phyloP scores from a whole-genome alignment of 805 yeast species.

The Candida xiaguanensis region DNA sequence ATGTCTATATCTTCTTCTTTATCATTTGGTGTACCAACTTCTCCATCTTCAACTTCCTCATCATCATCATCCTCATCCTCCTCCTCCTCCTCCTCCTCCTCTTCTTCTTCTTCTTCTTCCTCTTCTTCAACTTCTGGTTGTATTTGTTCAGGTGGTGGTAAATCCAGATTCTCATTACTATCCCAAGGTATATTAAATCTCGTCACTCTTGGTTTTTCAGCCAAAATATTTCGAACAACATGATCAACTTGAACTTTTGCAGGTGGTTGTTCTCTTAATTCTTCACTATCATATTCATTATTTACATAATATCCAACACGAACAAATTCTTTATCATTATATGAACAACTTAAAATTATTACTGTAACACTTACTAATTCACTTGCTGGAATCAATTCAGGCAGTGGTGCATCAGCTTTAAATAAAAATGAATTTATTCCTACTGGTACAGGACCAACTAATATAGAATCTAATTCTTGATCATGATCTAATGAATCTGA shows the following conservation, averaged over 20 bases:
- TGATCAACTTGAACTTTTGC: constrained; percentile 89
- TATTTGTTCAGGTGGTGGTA: constrained; percentile 76
- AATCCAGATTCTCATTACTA: constrained; percentile 60
- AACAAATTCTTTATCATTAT: constrained; percentile 90
- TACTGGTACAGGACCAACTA: constrained; percentile 99
- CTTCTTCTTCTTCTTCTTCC: constrained; percentile 54
- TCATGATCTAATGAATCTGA: constrained; percentile 93
- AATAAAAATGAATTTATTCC: constrained; percentile 92
- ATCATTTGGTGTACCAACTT: constrained; percentile 33
- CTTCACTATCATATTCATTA: constrained; percentile 93
- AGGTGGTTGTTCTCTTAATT: constrained; percentile 90
- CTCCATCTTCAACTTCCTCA: constrained; percentile 36
- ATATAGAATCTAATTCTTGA: constrained; percentile 90
- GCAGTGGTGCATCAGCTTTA: constrained; percentile 94
- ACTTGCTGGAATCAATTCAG: constrained; percentile 92
- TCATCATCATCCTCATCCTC: constrained; percentile 48
- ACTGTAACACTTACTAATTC: constrained; percentile 96
- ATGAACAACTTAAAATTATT: constrained; percentile 86
- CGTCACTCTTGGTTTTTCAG: constrained; percentile 97
- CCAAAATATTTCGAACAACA: constrained; percentile 89
- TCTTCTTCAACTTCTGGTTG: constrained; percentile 61
- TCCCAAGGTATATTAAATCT: constrained; percentile 97
- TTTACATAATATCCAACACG: constrained; percentile 97
- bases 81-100: constrained; percentile 52
- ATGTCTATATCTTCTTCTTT: constrained; percentile 25